Base-by-base conservation (phyloP, 1,139 yeast species). In the Meyerozyma elateridarum region DNA sequence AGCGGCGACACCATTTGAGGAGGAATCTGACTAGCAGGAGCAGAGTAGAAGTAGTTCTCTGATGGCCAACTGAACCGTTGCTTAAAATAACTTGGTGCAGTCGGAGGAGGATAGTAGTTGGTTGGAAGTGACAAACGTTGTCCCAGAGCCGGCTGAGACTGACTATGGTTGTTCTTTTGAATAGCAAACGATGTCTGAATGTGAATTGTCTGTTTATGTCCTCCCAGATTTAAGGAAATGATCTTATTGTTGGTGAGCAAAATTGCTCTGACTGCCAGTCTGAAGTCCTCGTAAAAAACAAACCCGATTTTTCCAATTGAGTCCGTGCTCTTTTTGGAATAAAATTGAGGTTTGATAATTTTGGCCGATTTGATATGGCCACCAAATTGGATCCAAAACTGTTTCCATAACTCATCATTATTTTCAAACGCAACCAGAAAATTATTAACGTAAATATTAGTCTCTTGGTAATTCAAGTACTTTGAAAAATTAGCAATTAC, bases 391-490 rank as follows among this genome's bases (percentile, higher is more conserved):
- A 42, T 37, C 72, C 73, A 66, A 45, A 66, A 66, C 18, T 37
- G 22, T 32, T 52, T 60, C 73, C 73, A 66, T 15, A 56, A 41
- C 7, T 38, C 41, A 45, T 66, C 72, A 38, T 65, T 48, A 39
- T 65, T 63, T 18, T 60, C 63, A 33, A 71, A 65, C 5, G 59
- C 40, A 5, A 60, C 46, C 0, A 81, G 71, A 22, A 77, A 54
- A 42, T 74, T 73, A 36, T 69, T 73, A 14, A 77, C 74, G 45
- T 76, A 77, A 28, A 77, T 59, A 46, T 77, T 77, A 2, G 82
- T 73, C 44, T 75, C 81, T 49, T 77, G 84, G 43, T 60, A 65
- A 41, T 66, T 65, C 27, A 51, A 42, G 29, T 42, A 42, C 35
- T 49, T 46, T 32, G 49, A 33, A 35, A 56, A 52, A 3, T 33